Evolutionary conservation across 805 yeast species (phyloP), one percentile per base, ranked within the genome.

Genomic region (Ogataea angusta): DNA sequence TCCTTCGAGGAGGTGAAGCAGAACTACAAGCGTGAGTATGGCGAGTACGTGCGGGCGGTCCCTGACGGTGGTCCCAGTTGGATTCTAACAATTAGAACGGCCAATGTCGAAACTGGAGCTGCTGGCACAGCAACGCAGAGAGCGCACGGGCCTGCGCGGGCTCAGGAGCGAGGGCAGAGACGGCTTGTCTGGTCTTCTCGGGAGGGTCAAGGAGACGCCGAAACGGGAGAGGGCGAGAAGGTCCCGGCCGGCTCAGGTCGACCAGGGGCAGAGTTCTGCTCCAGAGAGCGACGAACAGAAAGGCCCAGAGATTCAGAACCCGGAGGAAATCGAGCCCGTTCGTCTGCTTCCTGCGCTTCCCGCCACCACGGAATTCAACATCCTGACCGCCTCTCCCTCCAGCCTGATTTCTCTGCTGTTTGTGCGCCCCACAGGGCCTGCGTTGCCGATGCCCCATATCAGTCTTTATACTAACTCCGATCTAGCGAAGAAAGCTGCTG

Each of bases 1-100:
- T 59, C 86, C 0, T 48, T 80, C 6, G 67, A 62, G 23, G 81
- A 78, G 43, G 56, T 75, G 34, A 70, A 69, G 43, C 50, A 42
- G n/a, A 43, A 52, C 35, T 61, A 42, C 43, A 57, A 57, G 45
- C 51, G 57, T 49, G 54, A 48, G 64, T 59, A 51, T 44, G 14
- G 5, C 10, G 21, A 12, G 42, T 38, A 38, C 26, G 42, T 38
- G 34, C 21, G 42, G 33, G 26, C 29, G 17, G 18, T 10, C 15
- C 26, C 10, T 38, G 34, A 15, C 34, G 33, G 26, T 32, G 17
- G 18, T 6, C 15, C 26, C 10, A 32, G 14, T 13, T 21, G 18
- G 25, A 6, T 31, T 30, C 48, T 37, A 41, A 43, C 48, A 36
- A 30, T 17, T 30, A 32, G 37, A 23, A 12, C 35, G 36, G 26